Evolutionary conservation across 352 stramenopile genomes (phyloP).

Genomic region (Globisporangium paroecandrum): DNA sequence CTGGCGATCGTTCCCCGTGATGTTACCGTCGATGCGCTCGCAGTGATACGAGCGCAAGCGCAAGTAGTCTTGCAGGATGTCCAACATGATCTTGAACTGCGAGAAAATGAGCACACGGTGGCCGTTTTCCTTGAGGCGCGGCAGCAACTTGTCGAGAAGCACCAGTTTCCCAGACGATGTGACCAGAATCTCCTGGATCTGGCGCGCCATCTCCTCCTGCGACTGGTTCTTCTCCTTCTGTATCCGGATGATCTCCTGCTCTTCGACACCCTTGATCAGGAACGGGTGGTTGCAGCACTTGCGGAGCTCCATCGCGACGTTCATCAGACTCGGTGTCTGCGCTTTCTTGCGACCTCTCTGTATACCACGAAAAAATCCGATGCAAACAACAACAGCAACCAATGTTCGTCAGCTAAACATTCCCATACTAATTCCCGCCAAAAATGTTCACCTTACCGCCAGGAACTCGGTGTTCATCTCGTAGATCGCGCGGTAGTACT

Average conservation of each 20-base stretch:
- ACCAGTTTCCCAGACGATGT: conserved; percentile 97
- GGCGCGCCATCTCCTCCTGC: conserved; percentile 47
- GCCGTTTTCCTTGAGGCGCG: conserved; percentile 92
- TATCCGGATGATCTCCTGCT: conserved; percentile 66
- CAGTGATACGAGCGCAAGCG: conserved; percentile 88
- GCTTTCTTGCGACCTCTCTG: conserved; percentile 62
- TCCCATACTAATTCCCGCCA: neutral
- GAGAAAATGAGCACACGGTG: conserved; percentile 99
- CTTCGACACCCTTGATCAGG: conserved; percentile 87
- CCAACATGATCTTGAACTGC: conserved; percentile 99
- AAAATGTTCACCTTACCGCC: conserved; percentile 24
- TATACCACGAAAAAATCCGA: neutral
- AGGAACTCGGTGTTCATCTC: conserved; percentile 93
- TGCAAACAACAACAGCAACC: neutral
- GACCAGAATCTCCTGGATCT: conserved; percentile 89
- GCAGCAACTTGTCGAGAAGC: conserved; percentile 98
- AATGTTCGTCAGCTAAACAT: neutral
- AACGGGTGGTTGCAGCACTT: conserved; percentile 96
- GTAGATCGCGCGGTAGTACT: conserved; percentile 91
- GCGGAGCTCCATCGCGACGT: conserved; percentile 92
- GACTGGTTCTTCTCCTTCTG: conserved; percentile 48
- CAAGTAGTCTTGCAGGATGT: conserved; percentile 99
- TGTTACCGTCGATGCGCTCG: conserved; percentile 98
- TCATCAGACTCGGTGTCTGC: conserved; percentile 85
- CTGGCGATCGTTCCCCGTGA: conserved; percentile 96